Conservation (phyloP, 768 basidiomycete genomes). For the Tulasnella sp. region DNA sequence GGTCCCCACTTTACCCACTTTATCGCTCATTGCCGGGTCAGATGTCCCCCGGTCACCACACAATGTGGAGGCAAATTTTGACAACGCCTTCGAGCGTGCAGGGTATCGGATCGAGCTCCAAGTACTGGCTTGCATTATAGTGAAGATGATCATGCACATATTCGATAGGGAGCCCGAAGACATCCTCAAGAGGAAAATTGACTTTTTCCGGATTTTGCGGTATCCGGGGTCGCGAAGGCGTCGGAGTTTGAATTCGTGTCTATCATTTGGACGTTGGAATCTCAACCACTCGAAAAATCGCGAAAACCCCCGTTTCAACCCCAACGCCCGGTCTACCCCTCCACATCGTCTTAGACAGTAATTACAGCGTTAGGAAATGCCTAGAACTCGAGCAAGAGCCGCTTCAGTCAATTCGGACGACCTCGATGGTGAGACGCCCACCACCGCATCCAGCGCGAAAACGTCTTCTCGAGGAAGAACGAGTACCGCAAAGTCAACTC, state of each 20-base stretch:
- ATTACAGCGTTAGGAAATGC: background rate
- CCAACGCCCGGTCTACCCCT: background rate
- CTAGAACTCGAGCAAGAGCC: slow-evolving; percentile 2
- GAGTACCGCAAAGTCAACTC: background rate
- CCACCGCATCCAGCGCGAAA: background rate
- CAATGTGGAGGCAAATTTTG: background rate
- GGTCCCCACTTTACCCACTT: background rate
- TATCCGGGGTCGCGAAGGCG: background rate
- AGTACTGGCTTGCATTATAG: background rate
- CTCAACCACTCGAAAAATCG: background rate
- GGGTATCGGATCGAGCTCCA: background rate
- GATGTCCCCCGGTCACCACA: background rate
- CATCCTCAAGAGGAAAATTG: background rate
- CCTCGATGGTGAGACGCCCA: slow-evolving; percentile 1
- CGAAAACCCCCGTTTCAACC: background rate
- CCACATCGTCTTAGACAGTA: background rate
- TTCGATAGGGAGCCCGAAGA: background rate
- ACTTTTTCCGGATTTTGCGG: background rate
- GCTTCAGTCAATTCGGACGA: slow-evolving; percentile 3
- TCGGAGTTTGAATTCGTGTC: background rate
- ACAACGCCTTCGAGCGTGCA: background rate
- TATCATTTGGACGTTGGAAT: background rate
- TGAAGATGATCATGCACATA: background rate
- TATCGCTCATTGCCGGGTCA: background rate
- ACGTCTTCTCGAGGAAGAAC: background rate